phyloP scores from a whole-genome alignment of 169 alveolate species.

The Ichthyophthirius multifiliis region DNA sequence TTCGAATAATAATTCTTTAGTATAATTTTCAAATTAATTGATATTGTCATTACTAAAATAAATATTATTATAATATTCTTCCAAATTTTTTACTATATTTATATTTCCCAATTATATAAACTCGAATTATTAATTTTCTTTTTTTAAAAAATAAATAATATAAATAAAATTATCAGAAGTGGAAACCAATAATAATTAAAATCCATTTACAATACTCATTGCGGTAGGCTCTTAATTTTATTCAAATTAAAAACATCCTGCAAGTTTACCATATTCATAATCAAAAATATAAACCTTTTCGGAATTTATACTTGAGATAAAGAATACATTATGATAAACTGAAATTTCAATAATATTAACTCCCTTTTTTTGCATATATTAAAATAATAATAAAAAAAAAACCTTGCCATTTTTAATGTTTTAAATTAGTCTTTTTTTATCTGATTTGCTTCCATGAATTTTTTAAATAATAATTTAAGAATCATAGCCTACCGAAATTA shows the following conservation, averaged over 20 bases:
- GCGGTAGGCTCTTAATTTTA: not conserved
- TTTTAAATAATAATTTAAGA: not conserved
- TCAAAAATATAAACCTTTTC: conserved; percentile 1
- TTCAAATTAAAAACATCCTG: not conserved
- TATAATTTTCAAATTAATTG: too few relatives aligned
- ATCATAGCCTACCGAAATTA: not conserved
- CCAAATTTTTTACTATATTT: too few relatives aligned
- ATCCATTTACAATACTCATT: not conserved
- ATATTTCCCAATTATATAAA: too few relatives aligned
- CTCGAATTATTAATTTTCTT: too few relatives aligned
- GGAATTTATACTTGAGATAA: not conserved
- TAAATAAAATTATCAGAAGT: not conserved
- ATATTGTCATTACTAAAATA: too few relatives aligned
- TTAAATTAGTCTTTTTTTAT: not conserved
- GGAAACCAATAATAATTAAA: not conserved
- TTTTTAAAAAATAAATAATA: not conserved
- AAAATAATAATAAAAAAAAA: not conserved
- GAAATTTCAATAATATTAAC: conserved; percentile 1
- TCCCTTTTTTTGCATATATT: not conserved
- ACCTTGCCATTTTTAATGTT: not conserved
- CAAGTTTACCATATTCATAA: not conserved
- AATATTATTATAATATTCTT: too few relatives aligned
- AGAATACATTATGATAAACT: conserved; percentile 13
- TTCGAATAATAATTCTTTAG: too few relatives aligned
- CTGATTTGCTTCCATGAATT: not conserved